A percentile compares a stretch with the other conserved stretches of the same genome.
Evolutionary conservation across 371 early-diverging fungal genomes (phyloP).

Genomic region (Globomyces sp.): DNA sequence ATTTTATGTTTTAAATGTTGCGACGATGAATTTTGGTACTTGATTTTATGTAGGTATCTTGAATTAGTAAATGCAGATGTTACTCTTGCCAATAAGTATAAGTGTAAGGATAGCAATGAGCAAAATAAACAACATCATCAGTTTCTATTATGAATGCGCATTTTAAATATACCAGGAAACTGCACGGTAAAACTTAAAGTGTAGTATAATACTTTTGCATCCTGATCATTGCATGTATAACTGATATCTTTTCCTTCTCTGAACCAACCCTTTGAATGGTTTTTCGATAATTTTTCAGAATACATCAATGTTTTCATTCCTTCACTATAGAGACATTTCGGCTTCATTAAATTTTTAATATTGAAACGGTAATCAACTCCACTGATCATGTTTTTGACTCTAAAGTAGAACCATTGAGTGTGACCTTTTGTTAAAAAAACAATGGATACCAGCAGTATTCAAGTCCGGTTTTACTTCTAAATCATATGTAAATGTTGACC

Average conservation of each 20-base stretch:
- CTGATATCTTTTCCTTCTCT: conserved; percentile 10
- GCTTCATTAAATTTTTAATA: conserved; percentile 43
- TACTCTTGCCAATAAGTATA: conserved; percentile 35
- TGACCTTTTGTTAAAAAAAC: not conserved
- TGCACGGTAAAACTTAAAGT: conserved; percentile 37
- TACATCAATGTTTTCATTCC: conserved; percentile 15
- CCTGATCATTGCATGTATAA: conserved; percentile 5
- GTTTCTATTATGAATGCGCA: not conserved
- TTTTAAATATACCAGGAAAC: conserved; percentile 17
- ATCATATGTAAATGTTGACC: conserved; percentile 9
- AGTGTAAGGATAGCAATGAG: conserved; percentile 51
- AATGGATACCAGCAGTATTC: conserved; percentile 6
- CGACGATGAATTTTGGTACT: conserved; percentile 17
- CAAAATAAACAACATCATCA: conserved; percentile 37
- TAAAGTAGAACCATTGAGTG: conserved; percentile 48
- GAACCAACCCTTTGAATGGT: conserved; percentile 11
- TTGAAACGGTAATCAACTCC: conserved; percentile 40
- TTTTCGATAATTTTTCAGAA: not conserved
- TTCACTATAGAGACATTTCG: conserved; percentile 34
- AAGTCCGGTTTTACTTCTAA: conserved; percentile 13
- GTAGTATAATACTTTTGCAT: not conserved
- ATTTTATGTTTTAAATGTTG: conserved; percentile 26
- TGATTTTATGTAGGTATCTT: conserved; percentile 24
- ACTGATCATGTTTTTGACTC: conserved; percentile 28
- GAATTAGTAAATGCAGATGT: not conserved